Evolutionary conservation across 2,329 filamentous ascomycete species (phyloP).

Genomic region (Passalora sequoiae): DNA sequence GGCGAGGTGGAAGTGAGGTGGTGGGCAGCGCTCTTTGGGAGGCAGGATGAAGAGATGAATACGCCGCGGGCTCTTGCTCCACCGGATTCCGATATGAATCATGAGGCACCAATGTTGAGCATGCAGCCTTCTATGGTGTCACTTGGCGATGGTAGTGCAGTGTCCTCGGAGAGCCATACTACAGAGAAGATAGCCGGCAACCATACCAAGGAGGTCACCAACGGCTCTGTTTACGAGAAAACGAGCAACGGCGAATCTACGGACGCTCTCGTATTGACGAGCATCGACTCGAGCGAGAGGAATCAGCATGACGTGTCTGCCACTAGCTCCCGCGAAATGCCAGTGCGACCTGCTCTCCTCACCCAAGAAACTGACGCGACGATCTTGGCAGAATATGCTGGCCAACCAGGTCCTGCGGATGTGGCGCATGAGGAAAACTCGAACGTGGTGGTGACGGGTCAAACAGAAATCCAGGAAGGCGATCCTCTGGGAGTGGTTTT

Average conservation of each 20-base stretch:
- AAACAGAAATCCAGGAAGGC: slow-evolving; percentile 6
- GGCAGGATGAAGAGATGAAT: slow-evolving; percentile 92
- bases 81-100: slow-evolving; percentile 7
- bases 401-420: background rate
- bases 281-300: too few species aligned
- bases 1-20: slow-evolving; percentile 67
- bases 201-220: slow-evolving; percentile 5
- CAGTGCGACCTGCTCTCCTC: slow-evolving; percentile 11
- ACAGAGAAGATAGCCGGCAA: background rate
- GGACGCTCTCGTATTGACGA: too few species aligned
- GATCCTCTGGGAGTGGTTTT: slow-evolving; percentile 14
- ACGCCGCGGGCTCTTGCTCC: slow-evolving; percentile 38
- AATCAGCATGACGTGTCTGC: too few species aligned
- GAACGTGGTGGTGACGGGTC: background rate
- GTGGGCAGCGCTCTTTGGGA: slow-evolving; percentile 87
- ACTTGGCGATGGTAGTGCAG: background rate
- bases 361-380: slow-evolving; percentile 13
- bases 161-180: background rate
- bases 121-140: slow-evolving; percentile 5
- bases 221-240: slow-evolving; percentile 4
- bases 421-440: background rate
- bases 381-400: slow-evolving; percentile 8
- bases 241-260: too few species aligned
- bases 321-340: background rate
- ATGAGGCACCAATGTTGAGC: background rate